phyloP scores from a whole-genome alignment of 768 basidiomycete genomes.

The Suillus alpinus region DNA sequence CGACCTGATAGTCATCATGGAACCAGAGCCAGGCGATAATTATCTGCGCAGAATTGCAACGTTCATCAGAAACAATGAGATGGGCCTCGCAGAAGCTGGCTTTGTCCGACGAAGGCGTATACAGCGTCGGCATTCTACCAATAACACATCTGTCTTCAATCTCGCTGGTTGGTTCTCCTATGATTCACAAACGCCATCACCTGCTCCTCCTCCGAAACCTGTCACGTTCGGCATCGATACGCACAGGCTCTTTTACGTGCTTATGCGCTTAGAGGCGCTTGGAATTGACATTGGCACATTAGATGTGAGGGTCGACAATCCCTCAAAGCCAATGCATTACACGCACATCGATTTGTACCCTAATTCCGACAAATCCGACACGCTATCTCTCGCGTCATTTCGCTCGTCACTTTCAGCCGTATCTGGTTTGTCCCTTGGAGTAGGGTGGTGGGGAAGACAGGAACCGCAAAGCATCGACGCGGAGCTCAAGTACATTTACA shows the following conservation, averaged over 20 bases:
- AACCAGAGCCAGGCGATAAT: slow-evolving; percentile 66
- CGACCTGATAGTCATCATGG: slow-evolving; percentile 31
- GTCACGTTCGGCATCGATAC: slow-evolving; percentile 68
- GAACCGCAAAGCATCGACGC: slow-evolving; percentile 59
- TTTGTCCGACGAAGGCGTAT: slow-evolving; percentile 48
- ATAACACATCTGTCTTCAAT: slow-evolving; percentile 47
- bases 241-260: slow-evolving; percentile 84
- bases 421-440: slow-evolving; percentile 70
- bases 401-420: slow-evolving; percentile 76
- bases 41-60: slow-evolving; percentile 68
- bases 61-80: slow-evolving; percentile 73
- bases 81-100: slow-evolving; percentile 65
- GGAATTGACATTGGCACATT: slow-evolving; percentile 77
- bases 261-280: slow-evolving; percentile 82
- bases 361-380: slow-evolving; percentile 63
- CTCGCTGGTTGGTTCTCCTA: slow-evolving; percentile 59
- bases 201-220: slow-evolving; percentile 47
- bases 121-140: slow-evolving; percentile 29
- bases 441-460: slow-evolving; percentile 66
- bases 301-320: slow-evolving; percentile 70
- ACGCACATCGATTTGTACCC: slow-evolving; percentile 49
- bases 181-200: slow-evolving; percentile 24
- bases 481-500: slow-evolving; percentile 85
- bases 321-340: slow-evolving; percentile 76
- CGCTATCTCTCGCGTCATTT: slow-evolving; percentile 70